Evolutionary conservation across 169 alveolate species (phyloP), one percentile per base, ranked within the genome.

Genomic region (Fabrea salina): DNA sequence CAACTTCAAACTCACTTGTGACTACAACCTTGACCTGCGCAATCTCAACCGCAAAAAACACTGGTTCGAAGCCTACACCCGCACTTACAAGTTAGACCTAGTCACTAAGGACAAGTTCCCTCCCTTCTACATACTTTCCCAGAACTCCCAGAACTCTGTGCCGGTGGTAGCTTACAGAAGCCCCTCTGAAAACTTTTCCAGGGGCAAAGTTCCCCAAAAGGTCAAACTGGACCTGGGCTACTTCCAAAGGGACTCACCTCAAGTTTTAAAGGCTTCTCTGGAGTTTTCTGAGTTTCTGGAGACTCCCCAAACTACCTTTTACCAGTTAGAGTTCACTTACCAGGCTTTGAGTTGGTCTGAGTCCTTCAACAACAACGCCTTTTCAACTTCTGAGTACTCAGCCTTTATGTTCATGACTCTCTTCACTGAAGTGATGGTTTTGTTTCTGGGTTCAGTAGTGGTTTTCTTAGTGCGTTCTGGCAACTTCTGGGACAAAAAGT

Each of bases 21-120:
- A 68, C 39, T 68, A 68, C 32, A 11, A 19, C 0, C 66, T 4
- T 25, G 61, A 68, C 44, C 16, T 68, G n/a, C 11, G n/a, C n/a
- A 47, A 68, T 22, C 13, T 8, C 13, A 47, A 68, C 7, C 13
- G 78, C n/a, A 13, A 13, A 11, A 11, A 13, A 16, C 25, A 64
- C 11, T 68, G 78, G 67, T 68, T 41, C 44, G 78, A 68, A 68
- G 32, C 78, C 8, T 16, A 43, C 13, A 68, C 78, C 2, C 64
- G n/a, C 8, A 19, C 40, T 25, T 22, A 68, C 44, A 68, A 68
- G n/a, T 22, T 64, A 40, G 44, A 33, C n/a, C 43, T 13, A 19
- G 0, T 19, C 44, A n/a, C 37, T 0, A 43, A 43, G 39, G 43
- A 19, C n/a, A 19, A 44, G 8, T 2, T n/a, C 13, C 78, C 78